Conservation (phyloP, 176 grass and related monocot species). For the Metroxylon sagu region DNA sequence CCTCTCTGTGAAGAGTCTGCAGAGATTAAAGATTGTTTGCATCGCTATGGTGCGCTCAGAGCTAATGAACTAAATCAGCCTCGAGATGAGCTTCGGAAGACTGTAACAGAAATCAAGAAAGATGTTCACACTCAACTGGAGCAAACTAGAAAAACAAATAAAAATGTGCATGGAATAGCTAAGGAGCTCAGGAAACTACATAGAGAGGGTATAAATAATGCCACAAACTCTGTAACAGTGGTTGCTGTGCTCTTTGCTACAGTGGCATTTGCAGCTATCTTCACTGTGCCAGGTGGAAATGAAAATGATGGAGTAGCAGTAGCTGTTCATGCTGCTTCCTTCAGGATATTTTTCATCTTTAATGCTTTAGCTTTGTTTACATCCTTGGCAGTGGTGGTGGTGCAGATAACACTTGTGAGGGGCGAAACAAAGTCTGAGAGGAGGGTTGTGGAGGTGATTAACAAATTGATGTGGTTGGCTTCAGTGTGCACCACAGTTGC, state of each 20-base stretch:
- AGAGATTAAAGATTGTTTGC: slow-evolving; percentile 81
- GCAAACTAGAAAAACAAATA: slow-evolving; percentile 88
- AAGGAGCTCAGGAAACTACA: slow-evolving; percentile 92
- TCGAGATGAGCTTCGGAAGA: slow-evolving; percentile 81
- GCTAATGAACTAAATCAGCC: slow-evolving; percentile 93
- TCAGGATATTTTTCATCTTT: slow-evolving; percentile 94
- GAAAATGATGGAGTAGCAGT: slow-evolving; percentile 44
- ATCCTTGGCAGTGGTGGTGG: slow-evolving; percentile 85
- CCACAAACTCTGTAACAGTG: slow-evolving; percentile 92
- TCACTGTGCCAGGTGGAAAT: slow-evolving; percentile 88
- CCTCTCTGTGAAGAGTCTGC: slow-evolving; percentile 77
- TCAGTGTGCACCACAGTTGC: slow-evolving; percentile 92
- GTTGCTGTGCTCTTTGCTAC: slow-evolving; percentile 89
- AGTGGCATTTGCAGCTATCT: slow-evolving; percentile 91
- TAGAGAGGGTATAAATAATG: slow-evolving; percentile 91
- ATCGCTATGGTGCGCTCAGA: slow-evolving; percentile 65
- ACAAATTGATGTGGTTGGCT: slow-evolving; percentile 96
- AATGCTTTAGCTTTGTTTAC: slow-evolving; percentile 84
- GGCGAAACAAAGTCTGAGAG: slow-evolving; percentile 91
- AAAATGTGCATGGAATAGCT: slow-evolving; percentile 92
- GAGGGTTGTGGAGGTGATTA: slow-evolving; percentile 84
- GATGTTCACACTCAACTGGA: slow-evolving; percentile 92
- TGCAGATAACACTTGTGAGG: slow-evolving; percentile 94
- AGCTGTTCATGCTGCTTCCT: slow-evolving; percentile 42
- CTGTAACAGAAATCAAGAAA: slow-evolving; percentile 95